Conservation (phyloP, 2,329 filamentous ascomycete species). For the Exserohilum turcica region DNA sequence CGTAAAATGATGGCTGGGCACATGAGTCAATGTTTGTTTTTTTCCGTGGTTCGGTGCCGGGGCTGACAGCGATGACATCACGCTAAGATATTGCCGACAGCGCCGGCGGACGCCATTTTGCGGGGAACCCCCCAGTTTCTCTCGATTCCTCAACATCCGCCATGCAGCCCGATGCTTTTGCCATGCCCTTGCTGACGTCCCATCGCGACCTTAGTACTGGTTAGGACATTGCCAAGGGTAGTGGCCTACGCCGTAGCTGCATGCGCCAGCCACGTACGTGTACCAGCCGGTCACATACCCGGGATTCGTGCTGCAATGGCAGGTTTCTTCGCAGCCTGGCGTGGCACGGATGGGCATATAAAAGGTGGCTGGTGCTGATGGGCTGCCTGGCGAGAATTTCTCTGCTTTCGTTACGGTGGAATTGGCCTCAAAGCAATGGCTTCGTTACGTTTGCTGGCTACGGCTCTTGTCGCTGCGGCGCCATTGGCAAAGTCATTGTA, state of each 20-base stretch:
- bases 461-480: conserved; percentile 22
- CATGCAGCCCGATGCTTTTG: conserved; percentile 5
- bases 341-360: conserved; percentile 7
- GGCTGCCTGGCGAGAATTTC: background rate
- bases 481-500: conserved; percentile 56
- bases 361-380: conserved; percentile 2
- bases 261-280: conserved; percentile 30
- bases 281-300: conserved; percentile 8
- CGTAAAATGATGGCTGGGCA: background rate
- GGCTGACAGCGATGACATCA: conserved; percentile 28
- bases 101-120: conserved; percentile 19
- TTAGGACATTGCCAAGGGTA: conserved; percentile 12
- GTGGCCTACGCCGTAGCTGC: conserved; percentile 1
- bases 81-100: conserved; percentile 16
- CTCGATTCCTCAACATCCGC: conserved; percentile 5
- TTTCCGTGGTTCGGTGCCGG: conserved; percentile 14
- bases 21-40: conserved; percentile 5
- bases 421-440: conserved; percentile 9
- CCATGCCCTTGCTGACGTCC: conserved; percentile 5
- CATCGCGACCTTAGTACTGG: conserved; percentile 2
- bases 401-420: conserved; percentile 6
- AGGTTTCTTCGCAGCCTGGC: conserved; percentile 20
- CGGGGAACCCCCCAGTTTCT: conserved; percentile 16
- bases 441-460: conserved; percentile 18
- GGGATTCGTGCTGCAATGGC: conserved; percentile 9